Conservation (phyloP, 495 filamentous ascomycete species). For the Rusavskia elegans region DNA sequence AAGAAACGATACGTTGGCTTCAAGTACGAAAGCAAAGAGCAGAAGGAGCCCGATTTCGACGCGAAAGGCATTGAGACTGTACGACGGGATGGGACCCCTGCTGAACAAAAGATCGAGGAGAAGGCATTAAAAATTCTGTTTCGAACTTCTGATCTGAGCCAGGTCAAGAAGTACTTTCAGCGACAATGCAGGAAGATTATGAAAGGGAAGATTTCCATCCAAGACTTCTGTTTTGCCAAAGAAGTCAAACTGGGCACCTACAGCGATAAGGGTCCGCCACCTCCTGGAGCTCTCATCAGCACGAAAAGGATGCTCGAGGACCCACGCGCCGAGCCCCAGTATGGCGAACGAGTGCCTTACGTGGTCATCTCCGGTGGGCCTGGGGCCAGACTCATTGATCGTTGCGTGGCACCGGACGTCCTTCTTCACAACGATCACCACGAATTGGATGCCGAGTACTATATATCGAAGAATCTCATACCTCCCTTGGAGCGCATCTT, state of each 20-base stretch:
- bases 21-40: constrained; percentile 73
- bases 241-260: constrained; percentile 88
- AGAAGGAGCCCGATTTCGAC: constrained; percentile 80
- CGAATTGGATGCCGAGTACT: constrained; percentile 93
- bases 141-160: constrained; percentile 70
- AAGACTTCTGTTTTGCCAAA: constrained; percentile 89
- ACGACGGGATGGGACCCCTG: constrained; percentile 81
- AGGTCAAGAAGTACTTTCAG: constrained; percentile 87
- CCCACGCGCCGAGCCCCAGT: constrained; percentile 76
- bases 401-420: constrained; percentile 74
- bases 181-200: constrained; percentile 86
- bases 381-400: constrained; percentile 71
- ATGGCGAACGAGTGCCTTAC: constrained; percentile 88
- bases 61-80: constrained; percentile 98
- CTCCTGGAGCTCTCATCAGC: constrained; percentile 77
- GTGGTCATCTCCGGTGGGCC: constrained; percentile 82
- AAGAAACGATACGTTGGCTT: constrained; percentile 98
- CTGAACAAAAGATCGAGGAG: constrained; percentile 95
- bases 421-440: constrained; percentile 59
- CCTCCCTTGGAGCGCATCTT: constrained; percentile 93
- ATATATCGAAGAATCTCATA: constrained; percentile 89
- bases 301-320: constrained; percentile 75
- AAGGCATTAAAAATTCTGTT: constrained; percentile 83
- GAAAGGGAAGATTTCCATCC: constrained; percentile 70
- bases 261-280: constrained; percentile 60